Evolutionary conservation across 1,139 yeast genomes (phyloP).

Genomic region (Candida gigantensis): DNA sequence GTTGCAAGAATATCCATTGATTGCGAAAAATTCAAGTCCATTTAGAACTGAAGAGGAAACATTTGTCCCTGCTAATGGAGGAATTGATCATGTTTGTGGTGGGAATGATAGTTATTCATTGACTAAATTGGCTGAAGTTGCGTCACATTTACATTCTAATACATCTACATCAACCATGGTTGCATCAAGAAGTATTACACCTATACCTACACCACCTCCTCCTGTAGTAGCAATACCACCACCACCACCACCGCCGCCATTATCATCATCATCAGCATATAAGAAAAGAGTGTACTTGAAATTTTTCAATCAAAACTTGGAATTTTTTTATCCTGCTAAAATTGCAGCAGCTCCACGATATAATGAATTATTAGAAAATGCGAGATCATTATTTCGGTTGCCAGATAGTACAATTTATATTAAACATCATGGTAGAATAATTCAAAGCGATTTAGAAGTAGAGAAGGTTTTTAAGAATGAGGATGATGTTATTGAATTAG

Average conservation of each 20-base stretch:
- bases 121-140: constrained; percentile 39
- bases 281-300: constrained; percentile 34
- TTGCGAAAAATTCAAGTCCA: constrained; percentile 43
- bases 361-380: constrained; percentile 68
- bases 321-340: constrained; percentile 59
- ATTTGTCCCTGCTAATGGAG: constrained; percentile 1
- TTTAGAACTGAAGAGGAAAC: constrained; percentile 21
- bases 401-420: constrained; percentile 22
- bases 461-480: constrained; percentile 34
- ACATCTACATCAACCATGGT: constrained; percentile 3
- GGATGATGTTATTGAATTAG: constrained; percentile 34
- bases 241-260: constrained; percentile 5
- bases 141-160: constrained; percentile 31
- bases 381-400: constrained; percentile 64
- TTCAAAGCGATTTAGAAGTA: constrained; percentile 35
- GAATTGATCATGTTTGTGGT: too few species aligned
- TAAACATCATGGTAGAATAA: constrained; percentile 18
- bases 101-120: constrained; percentile 8
- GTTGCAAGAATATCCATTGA: constrained; percentile 65
- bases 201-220: too few species aligned
- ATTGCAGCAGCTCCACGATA: constrained; percentile 70
- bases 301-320: constrained; percentile 46
- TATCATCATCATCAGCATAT: constrained; percentile 7
- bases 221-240: too few species aligned
- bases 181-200: constrained; percentile 7